Evolutionary conservation across 805 yeast species (phyloP).

Genomic region (Tetrapisispora fleetii): DNA sequence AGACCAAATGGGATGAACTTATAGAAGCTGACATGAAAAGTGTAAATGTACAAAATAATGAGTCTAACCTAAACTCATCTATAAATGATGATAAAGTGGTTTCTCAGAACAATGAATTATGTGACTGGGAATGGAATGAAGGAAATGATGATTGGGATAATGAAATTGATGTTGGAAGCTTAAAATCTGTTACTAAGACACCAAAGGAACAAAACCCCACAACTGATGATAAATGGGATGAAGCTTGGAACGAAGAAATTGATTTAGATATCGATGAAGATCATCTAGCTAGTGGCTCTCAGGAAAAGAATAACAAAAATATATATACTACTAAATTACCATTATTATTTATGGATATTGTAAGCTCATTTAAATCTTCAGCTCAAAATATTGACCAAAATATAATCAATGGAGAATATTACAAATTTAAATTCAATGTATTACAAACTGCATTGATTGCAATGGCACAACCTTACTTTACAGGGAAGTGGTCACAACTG

Average conservation of each 20-base stretch:
- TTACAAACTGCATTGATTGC: constrained; percentile 24
- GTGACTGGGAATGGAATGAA: constrained; percentile 20
- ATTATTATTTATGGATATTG: constrained; percentile 5
- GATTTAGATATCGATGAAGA: constrained; percentile 6
- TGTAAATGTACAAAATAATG: neutral
- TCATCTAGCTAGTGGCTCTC: neutral
- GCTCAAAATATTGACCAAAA: constrained; percentile 11
- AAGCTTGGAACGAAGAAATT: constrained; percentile 16
- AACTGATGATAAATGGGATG: constrained; percentile 20
- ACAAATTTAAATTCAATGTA: constrained; percentile 19
- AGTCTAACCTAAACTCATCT: neutral
- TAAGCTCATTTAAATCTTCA: constrained; percentile 9
- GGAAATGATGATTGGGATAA: constrained; percentile 8
- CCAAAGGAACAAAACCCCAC: too few relatives aligned
- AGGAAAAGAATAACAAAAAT: neutral
- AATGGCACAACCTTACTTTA: constrained; percentile 10
- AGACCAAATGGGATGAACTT: neutral
- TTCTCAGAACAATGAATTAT: constrained; percentile 3
- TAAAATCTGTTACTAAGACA: constrained; percentile 11
- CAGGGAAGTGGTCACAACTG: constrained; percentile 23
- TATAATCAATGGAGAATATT: constrained; percentile 10
- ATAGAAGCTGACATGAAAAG: neutral
- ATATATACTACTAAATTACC: constrained; percentile 16
- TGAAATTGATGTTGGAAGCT: constrained; percentile 7
- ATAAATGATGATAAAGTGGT: neutral